These are phyloP conservation scores for Encephalitozoon intestinalis DNA, from an alignment of 371 early-diverging fungal species.

Conservation along the genomic window DNA sequence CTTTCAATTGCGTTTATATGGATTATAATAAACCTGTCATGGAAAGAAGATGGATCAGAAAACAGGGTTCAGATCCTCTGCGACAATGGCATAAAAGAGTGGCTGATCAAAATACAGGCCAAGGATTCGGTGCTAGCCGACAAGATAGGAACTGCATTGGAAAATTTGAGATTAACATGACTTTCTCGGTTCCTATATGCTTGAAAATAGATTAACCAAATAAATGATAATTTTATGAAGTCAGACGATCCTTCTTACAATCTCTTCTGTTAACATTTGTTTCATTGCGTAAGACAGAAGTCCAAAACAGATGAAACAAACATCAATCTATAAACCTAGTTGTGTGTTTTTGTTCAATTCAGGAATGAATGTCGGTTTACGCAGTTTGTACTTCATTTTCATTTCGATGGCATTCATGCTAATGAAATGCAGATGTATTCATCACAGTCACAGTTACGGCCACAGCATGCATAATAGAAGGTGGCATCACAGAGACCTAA, in stretches of 20 bases:
- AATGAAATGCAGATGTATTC: background rate
- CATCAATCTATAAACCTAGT: background rate
- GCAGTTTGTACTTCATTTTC: background rate
- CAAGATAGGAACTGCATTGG: slow-evolving; percentile 34
- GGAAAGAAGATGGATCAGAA: slow-evolving; percentile 20
- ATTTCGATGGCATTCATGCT: background rate
- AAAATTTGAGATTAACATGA: slow-evolving; percentile 1
- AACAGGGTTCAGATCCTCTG: slow-evolving; percentile 7
- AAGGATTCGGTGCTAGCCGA: slow-evolving; percentile 8
- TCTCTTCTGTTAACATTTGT: background rate
- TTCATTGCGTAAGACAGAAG: background rate
- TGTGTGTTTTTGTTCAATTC: background rate
- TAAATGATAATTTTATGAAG: background rate
- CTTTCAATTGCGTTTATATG: slow-evolving; percentile 16
- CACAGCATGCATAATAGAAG: background rate
- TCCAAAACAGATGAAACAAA: background rate
- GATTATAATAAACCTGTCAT: slow-evolving; percentile 34
- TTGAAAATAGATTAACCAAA: background rate
- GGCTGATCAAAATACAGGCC: background rate
- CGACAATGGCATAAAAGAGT: slow-evolving; percentile 5
- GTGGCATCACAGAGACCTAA: background rate
- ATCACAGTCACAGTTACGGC: too few species aligned
- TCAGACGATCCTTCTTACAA: background rate
- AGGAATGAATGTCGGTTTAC: background rate
- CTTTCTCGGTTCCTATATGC: background rate